Evolutionary conservation across 306 rosid genomes (phyloP).

Genomic region (Pueraria montana): DNA sequence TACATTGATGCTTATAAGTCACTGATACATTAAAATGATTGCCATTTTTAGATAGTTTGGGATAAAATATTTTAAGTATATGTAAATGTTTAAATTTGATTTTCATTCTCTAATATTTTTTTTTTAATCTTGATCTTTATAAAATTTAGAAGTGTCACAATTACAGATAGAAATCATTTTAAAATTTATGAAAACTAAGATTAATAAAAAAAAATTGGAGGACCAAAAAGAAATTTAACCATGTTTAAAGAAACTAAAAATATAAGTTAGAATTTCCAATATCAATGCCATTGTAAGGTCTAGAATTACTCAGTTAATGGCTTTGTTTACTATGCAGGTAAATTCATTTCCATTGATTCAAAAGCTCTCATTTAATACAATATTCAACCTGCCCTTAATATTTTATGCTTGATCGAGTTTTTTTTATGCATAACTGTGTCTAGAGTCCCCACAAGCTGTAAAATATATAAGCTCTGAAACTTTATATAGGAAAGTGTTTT

Average conservation of each 20-base stretch:
- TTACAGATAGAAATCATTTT: no score
- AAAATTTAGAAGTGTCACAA: no score
- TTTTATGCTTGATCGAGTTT: background rate
- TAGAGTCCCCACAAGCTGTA: slow-evolving; percentile 2
- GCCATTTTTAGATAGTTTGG: no score
- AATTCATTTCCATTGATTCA: background rate
- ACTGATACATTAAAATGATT: no score
- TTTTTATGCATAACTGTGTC: background rate
- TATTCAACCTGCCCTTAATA: slow-evolving; percentile 23
- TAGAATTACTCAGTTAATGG: slow-evolving; percentile 6
- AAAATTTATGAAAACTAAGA: background rate
- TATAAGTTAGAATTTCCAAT: background rate
- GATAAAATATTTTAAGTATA: no score
- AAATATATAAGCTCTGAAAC: background rate
- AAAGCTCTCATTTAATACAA: background rate
- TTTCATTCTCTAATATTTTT: no score
- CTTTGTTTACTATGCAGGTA: background rate
- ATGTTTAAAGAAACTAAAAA: no score
- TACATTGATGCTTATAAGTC: no score
- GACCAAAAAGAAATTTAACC: background rate
- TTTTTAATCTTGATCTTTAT: no score
- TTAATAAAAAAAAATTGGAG: no score
- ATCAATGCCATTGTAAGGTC: background rate
- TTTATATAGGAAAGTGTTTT: background rate
- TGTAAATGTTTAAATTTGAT: no score